Base-by-base conservation (phyloP, 1,284 basidiomycete species). In the Sporisorium exsertum region DNA sequence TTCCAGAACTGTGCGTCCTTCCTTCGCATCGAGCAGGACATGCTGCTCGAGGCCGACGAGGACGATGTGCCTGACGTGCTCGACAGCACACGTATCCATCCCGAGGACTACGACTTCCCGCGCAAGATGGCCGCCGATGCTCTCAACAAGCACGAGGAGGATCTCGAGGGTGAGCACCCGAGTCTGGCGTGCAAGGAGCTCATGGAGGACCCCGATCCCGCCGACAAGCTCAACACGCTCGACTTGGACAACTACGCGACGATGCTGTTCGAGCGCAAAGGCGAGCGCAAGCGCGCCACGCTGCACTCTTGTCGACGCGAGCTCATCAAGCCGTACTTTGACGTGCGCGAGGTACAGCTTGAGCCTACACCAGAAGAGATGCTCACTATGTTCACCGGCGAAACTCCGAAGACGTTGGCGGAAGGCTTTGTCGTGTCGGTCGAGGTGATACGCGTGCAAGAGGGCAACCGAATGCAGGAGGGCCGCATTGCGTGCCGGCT, bases 91-190 rank as follows among this genome's bases (percentile, higher is more conserved):
- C 92, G 97, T 16, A 94, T 99, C 71, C 97, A 99, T 86, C 94
- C 94, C 0, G 95, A 97, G 86, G 96, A 99, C 87, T 99, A 99
- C 86, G 94, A 97, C 81, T 90, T 98, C 60, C 96, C 97, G 1
- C 91, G 94, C 50, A 98, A 99, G 88, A 98, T 99, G 94, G 96
- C 97, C 37, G 94, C 94, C 13, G 96, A 98, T 86, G 94, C 96
- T 8, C 89, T 98, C 26, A 96, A 97, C 82, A 90, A 94, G 35
- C 81, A 83, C 69, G 83, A 82, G 54, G 84, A 85, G 69, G 84
- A 85, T 62, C 69, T 83, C 33, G 82, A 83, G 40, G 78, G 77
- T 45, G 78, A 82, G 64, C 82, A 85, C 40, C 65, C 78, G 8
- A 82, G 80, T 58, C 33, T 79, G 55, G 77, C 80, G 10, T 84